A percentile compares a stretch with the other conserved stretches of the same genome.
These are phyloP conservation scores for Begonia fuchsioides DNA, from an alignment of 306 rosid species.

Conservation along the genomic window DNA sequence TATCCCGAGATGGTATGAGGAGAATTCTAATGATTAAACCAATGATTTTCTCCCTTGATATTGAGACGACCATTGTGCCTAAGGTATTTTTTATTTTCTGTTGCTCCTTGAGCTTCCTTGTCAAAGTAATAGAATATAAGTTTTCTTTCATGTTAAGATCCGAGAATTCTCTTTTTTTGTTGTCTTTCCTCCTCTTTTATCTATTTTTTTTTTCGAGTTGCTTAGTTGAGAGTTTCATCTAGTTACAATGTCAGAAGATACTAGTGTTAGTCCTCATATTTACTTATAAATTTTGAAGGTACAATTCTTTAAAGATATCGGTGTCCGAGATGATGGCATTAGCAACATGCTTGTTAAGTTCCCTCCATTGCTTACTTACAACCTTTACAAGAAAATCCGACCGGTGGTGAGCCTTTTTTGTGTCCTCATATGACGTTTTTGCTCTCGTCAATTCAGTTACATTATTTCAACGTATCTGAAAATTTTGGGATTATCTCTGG, in stretches of 20 bases:
- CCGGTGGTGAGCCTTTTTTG: slow-evolving; percentile 58
- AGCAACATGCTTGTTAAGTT: slow-evolving; percentile 90
- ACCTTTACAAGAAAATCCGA: slow-evolving; percentile 74
- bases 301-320: slow-evolving; percentile 59
- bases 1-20: slow-evolving; percentile 79
- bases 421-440: no score
- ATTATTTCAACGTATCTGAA: no score
- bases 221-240: background rate
- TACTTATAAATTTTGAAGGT: slow-evolving; percentile 37
- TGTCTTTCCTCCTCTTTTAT: no score
- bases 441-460: no score
- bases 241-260: background rate
- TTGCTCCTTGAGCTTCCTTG: background rate
- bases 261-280: background rate
- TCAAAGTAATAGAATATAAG: background rate
- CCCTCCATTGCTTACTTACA: slow-evolving; percentile 75
- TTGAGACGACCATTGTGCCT: slow-evolving; percentile 63
- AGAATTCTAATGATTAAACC: slow-evolving; percentile 78
- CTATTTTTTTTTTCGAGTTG: background rate
- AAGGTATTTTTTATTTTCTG: slow-evolving; percentile 41
- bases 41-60: slow-evolving; percentile 63
- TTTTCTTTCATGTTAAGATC: background rate
- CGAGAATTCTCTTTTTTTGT: no score
- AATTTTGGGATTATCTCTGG: no score
- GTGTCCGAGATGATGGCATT: slow-evolving; percentile 62